Percentiles rank a stretch among this genome's conserved stretches.
phyloP scores from a whole-genome alignment of 108 stramenopile genomes.

The Aurantiochytrium sp. region DNA sequence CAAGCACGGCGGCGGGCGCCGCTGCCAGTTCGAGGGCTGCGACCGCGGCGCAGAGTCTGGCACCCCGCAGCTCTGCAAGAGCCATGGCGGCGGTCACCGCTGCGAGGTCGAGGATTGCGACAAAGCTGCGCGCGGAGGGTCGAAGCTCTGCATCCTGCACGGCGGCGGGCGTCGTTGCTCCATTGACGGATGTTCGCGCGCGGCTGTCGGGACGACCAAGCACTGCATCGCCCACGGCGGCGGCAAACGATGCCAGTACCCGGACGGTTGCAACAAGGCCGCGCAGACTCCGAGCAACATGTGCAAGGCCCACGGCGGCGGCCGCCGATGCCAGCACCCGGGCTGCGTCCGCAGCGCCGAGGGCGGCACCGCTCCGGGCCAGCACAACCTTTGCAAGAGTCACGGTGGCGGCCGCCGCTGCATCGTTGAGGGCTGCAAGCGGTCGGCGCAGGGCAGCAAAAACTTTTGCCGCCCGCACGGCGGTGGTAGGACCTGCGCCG shows the following conservation, averaged over 20 bases:
- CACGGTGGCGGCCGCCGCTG: constrained; percentile 15
- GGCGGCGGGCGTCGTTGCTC: not conserved
- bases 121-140: not conserved
- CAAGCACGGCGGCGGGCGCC: not conserved
- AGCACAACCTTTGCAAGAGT: not conserved
- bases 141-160: not conserved
- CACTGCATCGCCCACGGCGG: not conserved
- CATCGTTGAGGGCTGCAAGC: not conserved
- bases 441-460: not conserved
- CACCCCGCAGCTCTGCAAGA: not conserved
- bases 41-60: constrained; percentile 78
- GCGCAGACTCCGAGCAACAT: not conserved
- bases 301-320: constrained; percentile 20
- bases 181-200: not conserved
- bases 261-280: not conserved
- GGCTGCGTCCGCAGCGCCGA: not conserved
- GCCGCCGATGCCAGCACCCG: not conserved
- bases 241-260: not conserved
- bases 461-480: constrained; percentile 64
- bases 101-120: constrained; percentile 18
- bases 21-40: constrained; percentile 71
- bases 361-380: not conserved
- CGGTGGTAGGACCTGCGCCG: not conserved
- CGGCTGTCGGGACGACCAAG: not conserved
- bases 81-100: not conserved